Evolutionary conservation across 2,329 filamentous ascomycete species (phyloP), one percentile per base, ranked within the genome.

Genomic region (Tolypocladium album): DNA sequence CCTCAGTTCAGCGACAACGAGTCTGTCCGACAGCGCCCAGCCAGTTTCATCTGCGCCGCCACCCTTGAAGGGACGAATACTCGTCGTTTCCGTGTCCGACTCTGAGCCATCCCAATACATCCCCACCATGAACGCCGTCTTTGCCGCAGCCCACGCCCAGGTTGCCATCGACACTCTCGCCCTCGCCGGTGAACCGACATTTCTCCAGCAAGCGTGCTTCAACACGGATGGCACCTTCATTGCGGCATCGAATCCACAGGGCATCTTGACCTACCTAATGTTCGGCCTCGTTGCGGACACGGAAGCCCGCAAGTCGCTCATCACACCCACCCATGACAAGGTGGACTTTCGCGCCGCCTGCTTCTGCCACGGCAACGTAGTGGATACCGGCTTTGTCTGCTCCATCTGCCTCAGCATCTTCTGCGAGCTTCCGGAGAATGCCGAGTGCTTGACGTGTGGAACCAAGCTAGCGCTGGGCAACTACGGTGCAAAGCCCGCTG

Each of bases 291-390:
- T 92, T 0, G 88, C 94, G 67, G 79, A 82, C 65, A 76, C 75
- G 55, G 75, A 79, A 59, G 79, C 79, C 45, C 76, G 81, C 52
- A 71, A 81, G 55, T 82, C 87, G 61, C 77, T 99, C 50, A 82
- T 96, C 50, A 78, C 88, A 5, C 92, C 94, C 0, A 90, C 89
- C 9, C 87, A 90, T 43, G 89, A 92, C 60, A 87, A 88, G 53
- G 92, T 99, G 52, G 95, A 99, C 75, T 99, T 99, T 72, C 86
- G 94, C 52, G 93, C 95, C n/a, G 94, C 94, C 4, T 99, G 94
- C 72, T 99, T 99, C 76, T 99, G 94, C 72, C 94, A 99, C 75
- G 83, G 93, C 57, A 85, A 85, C 42, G 91, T 97, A 24, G 88
- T 99, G 52, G 91, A 97, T 74, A 85, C 92, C 1, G 94, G 92